Percentiles rank a stretch among this genome's conserved stretches.
Evolutionary conservation across 768 basidiomycete species (phyloP).

Genomic region (Lactarius hatsudake): DNA sequence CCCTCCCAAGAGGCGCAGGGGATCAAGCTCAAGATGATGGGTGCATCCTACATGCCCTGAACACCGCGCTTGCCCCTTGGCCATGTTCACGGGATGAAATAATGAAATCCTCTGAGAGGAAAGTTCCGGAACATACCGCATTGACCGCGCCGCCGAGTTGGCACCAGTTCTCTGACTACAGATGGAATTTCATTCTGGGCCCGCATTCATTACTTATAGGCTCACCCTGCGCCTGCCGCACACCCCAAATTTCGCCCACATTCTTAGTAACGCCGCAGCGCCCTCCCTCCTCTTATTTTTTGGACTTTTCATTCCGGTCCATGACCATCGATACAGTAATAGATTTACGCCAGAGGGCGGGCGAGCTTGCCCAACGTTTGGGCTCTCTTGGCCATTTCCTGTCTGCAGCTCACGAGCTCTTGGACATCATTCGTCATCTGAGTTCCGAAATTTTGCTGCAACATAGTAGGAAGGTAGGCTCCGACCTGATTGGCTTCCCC

Average conservation of each 20-base stretch:
- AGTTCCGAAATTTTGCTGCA: slow-evolving; percentile 22
- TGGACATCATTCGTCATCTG: slow-evolving; percentile 21
- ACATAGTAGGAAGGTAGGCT: slow-evolving; percentile 27
- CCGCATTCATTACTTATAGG: slow-evolving; percentile 24
- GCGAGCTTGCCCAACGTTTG: slow-evolving; percentile 24
- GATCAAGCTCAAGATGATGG: background rate
- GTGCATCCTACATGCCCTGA: background rate
- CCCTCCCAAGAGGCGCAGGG: background rate
- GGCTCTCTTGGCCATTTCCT: slow-evolving; percentile 23
- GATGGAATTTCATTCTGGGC: slow-evolving; percentile 17
- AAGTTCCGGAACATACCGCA: slow-evolving; percentile 27
- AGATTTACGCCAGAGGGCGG: slow-evolving; percentile 27
- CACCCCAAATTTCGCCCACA: slow-evolving; percentile 12
- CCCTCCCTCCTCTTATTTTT: slow-evolving; percentile 8
- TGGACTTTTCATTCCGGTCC: background rate
- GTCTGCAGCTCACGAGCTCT: slow-evolving; percentile 26
- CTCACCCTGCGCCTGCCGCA: slow-evolving; percentile 18
- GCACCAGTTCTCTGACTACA: slow-evolving; percentile 22
- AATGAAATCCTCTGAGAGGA: slow-evolving; percentile 3
- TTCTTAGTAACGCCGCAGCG: slow-evolving; percentile 20
- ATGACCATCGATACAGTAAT: slow-evolving; percentile 23
- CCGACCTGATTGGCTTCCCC: background rate
- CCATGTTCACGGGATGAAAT: slow-evolving; percentile 10
- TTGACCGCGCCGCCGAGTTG: slow-evolving; percentile 22
- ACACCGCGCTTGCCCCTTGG: slow-evolving; percentile 10